These are phyloP conservation scores for Chrysochromulina tobinii DNA, from an alignment of 78 protist species.

Conservation along the genomic window DNA sequence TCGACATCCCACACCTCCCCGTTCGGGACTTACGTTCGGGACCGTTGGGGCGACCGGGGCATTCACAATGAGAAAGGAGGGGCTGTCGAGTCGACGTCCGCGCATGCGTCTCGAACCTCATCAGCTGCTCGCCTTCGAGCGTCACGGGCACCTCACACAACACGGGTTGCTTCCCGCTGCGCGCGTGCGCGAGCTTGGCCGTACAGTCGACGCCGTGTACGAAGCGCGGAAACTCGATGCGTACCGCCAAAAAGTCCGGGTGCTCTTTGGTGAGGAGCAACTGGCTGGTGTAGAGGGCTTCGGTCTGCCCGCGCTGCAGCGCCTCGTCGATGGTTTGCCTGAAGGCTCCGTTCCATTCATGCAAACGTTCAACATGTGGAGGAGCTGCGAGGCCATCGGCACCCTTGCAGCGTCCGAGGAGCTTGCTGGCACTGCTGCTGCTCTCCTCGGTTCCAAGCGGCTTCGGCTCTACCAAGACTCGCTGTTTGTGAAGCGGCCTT, in stretches of 20 bases:
- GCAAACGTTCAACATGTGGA: background rate
- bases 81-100: no score
- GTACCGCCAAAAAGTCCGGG: background rate
- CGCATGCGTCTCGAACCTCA: no score
- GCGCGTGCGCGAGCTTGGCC: background rate
- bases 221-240: background rate
- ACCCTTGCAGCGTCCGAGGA: background rate
- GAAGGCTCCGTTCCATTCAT: background rate
- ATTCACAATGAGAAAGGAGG: no score
- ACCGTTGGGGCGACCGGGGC: no score
- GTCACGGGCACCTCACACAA: background rate
- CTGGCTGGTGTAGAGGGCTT: background rate
- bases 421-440: conserved; percentile 8
- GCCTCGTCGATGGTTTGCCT: background rate
- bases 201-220: background rate
- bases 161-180: background rate
- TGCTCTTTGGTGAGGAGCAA: background rate
- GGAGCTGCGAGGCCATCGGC: background rate
- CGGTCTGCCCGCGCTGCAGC: background rate
- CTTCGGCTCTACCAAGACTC: conserved; percentile 6
- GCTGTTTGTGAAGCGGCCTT: background rate
- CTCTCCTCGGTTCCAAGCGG: background rate
- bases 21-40: no score
- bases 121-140: background rate
- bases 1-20: no score